A percentile compares a stretch with the other conserved stretches of the same genome.
These are phyloP conservation scores for Cyberlindnera xylosilytica DNA, from an alignment of 805 yeast species.

Conservation along the genomic window DNA sequence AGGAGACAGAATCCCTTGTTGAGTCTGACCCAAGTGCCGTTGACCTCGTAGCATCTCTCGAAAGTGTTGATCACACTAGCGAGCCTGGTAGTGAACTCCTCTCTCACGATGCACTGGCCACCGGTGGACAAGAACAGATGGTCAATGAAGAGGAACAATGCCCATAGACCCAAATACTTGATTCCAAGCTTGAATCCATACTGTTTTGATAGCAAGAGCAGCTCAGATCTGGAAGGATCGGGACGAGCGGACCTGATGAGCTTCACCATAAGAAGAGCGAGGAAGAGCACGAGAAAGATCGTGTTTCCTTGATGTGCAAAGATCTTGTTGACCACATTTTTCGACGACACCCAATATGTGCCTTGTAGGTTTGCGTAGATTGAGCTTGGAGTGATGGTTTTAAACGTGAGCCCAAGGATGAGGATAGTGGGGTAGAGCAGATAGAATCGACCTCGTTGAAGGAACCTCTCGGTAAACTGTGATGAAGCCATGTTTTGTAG, in stretches of 20 bases:
- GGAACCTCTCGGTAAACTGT: neutral
- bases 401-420: neutral
- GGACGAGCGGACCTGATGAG: neutral
- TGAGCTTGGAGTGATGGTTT: neutral
- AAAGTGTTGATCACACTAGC: neutral
- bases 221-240: neutral
- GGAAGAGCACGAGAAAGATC: constrained; percentile 7
- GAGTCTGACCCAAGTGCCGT: constrained; percentile 23
- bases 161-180: constrained; percentile 7
- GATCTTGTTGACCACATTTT: constrained; percentile 9
- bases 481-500: neutral
- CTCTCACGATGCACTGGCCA: constrained; percentile 12
- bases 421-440: constrained; percentile 11
- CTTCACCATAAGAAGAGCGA: neutral
- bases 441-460: constrained; percentile 3
- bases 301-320: constrained; percentile 16
- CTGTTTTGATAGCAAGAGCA: neutral
- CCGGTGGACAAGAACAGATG: constrained; percentile 15
- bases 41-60: constrained; percentile 11
- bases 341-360: constrained; percentile 16
- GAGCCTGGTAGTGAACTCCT: neutral
- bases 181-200: constrained; percentile 4
- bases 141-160: constrained; percentile 14
- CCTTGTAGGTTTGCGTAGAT: neutral
- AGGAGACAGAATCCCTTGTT: constrained; percentile 15